Base-by-base conservation (phyloP, 1,139 yeast species). In the Yamadazyma atlantica region DNA sequence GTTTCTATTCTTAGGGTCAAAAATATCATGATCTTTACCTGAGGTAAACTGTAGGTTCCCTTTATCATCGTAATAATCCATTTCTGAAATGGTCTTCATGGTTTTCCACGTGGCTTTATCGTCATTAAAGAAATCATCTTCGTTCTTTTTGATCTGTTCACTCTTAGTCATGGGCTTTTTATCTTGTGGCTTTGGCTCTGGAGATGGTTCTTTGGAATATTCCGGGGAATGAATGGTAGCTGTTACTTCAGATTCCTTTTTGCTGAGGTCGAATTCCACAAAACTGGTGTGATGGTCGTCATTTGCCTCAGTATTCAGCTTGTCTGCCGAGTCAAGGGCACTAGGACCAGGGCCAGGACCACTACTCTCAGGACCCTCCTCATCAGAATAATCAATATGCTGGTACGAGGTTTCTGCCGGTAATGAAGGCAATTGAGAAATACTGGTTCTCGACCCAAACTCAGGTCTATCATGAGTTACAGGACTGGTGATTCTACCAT, bases 81-180 rank as follows among this genome's bases (percentile, higher is more conserved):
- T 54, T 43, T 73, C 73, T 0, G 80, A 57, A 30, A 75, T 67
- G 2, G 77, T 73, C 42, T 71, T 71, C 74, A 77, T 76, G 18
- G 73, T 63, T 45, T 75, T 75, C 83, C 83, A 78, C 23, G 69
- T 71, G 10, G 64, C 41, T 7, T 51, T 41, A 15, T 57, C 53
- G 15, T 55, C 51, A 39, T 53, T 51, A 45, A 69, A 69, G 46
- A 69, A 69, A 41, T 67, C 73, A 31, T 67, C 69, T 3, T 58
- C 69, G 14, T 44, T 46, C 2, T 39, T 44, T 26, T 36, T 37
- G 13, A 41, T 19, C 17, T 23, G 25, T 7, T 43, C 39, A 12
- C 45, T 46, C 13, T 42, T 28, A 9, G 30, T 9, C 21, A 36
- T 10, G 34, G 29, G 33, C 31, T 16, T 19, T 19, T 19, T 19